Evolutionary conservation across 352 stramenopile genomes (phyloP), one percentile per base, ranked within the genome.

Genomic region (Globisporangium takayamanum): DNA sequence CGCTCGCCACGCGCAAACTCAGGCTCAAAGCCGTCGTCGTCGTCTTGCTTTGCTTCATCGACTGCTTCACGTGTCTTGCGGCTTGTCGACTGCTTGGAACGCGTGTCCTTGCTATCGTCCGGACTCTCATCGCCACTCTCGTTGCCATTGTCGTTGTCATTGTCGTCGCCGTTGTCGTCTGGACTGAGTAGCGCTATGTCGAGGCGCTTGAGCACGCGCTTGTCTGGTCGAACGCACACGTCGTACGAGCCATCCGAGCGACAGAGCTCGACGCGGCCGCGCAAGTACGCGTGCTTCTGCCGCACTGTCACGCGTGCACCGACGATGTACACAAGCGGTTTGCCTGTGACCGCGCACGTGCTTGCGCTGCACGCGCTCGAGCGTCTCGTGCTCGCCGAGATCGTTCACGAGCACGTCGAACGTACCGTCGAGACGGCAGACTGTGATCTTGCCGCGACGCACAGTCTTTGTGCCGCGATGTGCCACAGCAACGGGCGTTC

Each of bases 391-490:
- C 30, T 68, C 63, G 11, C 70, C 73, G 26, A 76, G 69, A 25
- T 91, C 69, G 50, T 85, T 67, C 7, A 82, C 58, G 15, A 80
- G 57, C 28, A 93, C 61, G 61, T 90, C 79, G 25, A 78, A 89
- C 10, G 73, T 89, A 55, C 73, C 70, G 48, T 93, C 70, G 1
- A 72, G 76, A 8, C 77, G 71, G 28, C 76, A 88, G 28, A 60
- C 57, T 28, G 77, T 33, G 20, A 93, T 81, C 48, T 74, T 79
- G 1, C 73, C 83, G 18, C 68, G 60, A 1, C 76, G 70, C 2
- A 66, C 68, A n/a, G 67, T 64, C 45, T 80, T 84, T 4, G 80
- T 87, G 37, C 69, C 69, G 53, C 84, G 84, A 45, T 85, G 62
- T 0, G 70, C 55, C 15, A 90, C 59, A 1, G 58, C 59, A 3